These are phyloP conservation scores for Podaxis pistillaris DNA, from an alignment of 768 basidiomycete genomes.

Conservation along the genomic window DNA sequence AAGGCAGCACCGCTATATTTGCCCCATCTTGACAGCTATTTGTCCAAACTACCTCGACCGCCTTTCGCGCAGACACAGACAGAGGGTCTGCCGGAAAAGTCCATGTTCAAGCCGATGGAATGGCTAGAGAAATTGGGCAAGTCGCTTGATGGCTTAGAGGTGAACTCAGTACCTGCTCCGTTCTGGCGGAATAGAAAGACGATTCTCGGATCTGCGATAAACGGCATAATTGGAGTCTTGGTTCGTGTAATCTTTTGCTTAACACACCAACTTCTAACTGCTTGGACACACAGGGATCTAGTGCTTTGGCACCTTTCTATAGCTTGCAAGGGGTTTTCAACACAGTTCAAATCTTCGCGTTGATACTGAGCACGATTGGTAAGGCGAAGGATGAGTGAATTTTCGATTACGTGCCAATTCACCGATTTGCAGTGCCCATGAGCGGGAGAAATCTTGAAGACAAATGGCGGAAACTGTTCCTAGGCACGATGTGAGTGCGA, in stretches of 20 bases:
- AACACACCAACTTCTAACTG: slow-evolving; percentile 3
- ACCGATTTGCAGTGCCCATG: slow-evolving; percentile 34
- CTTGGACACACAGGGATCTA: slow-evolving; percentile 53
- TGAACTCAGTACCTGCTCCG: slow-evolving; percentile 46
- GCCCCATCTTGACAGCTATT: slow-evolving; percentile 57
- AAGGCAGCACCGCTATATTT: slow-evolving; percentile 57
- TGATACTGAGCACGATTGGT: slow-evolving; percentile 70
- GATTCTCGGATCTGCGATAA: slow-evolving; percentile 47
- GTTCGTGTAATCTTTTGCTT: slow-evolving; percentile 34
- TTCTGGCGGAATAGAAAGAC: slow-evolving; percentile 55
- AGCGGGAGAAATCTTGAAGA: slow-evolving; percentile 35
- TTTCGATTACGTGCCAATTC: background rate
- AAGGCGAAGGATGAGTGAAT: slow-evolving; percentile 8
- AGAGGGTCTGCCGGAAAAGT: background rate
- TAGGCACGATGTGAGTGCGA: slow-evolving; percentile 62
- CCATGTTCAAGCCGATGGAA: slow-evolving; percentile 67
- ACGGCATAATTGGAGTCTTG: slow-evolving; percentile 49
- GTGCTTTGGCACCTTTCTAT: slow-evolving; percentile 64
- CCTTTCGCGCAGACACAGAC: slow-evolving; percentile 30
- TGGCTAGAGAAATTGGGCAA: slow-evolving; percentile 44
- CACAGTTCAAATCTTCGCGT: slow-evolving; percentile 69
- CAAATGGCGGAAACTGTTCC: slow-evolving; percentile 57
- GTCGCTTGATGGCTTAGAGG: slow-evolving; percentile 59
- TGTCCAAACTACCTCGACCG: slow-evolving; percentile 47
- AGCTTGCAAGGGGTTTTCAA: slow-evolving; percentile 69